A percentile compares a stretch with the other conserved stretches of the same genome.
Evolutionary conservation across 73 alveolate species (phyloP).

Genomic region (Blepharisma stoltei): DNA sequence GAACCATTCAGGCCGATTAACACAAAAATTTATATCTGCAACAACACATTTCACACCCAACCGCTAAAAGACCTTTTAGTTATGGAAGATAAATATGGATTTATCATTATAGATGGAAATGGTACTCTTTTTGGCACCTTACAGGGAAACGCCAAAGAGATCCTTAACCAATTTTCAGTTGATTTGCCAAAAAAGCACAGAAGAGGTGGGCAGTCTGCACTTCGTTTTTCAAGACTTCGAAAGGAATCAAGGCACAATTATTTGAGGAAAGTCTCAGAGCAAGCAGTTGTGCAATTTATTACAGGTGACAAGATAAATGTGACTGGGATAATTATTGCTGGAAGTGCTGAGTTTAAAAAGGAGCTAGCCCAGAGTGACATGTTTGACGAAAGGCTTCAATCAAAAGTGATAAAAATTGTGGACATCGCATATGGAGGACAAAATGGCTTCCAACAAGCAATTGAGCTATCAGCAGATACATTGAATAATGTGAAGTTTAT

Average conservation of each 20-base stretch:
- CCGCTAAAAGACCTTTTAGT: constrained; percentile 60
- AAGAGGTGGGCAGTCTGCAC: constrained; percentile 97
- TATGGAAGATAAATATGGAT: constrained; percentile 91
- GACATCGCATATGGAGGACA: constrained; percentile 99
- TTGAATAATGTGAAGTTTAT: constrained; percentile 95
- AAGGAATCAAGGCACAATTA: constrained; percentile 97
- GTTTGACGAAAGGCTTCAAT: constrained; percentile 49
- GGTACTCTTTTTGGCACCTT: constrained; percentile 97
- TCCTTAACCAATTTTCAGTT: constrained; percentile 74
- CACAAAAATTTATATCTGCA: constrained; percentile 92
- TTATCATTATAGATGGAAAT: constrained; percentile 96
- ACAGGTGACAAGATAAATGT: constrained; percentile 93
- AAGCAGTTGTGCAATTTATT: constrained; percentile 87
- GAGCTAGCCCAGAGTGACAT: constrained; percentile 54
- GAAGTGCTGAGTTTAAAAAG: constrained; percentile 97
- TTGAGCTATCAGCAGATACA: constrained; percentile 78
- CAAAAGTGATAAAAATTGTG: constrained; percentile 65
- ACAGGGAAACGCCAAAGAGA: constrained; percentile 94
- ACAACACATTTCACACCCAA: constrained; percentile 88
- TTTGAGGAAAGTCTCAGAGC: constrained; percentile 97
- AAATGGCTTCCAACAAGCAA: constrained; percentile 96
- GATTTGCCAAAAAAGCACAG: constrained; percentile 97
- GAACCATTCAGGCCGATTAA: constrained; percentile 98
- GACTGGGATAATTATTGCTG: constrained; percentile 96
- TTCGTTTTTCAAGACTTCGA: constrained; percentile 90